These are phyloP conservation scores for Fragilaria radians DNA, from an alignment of 108 stramenopile species.

Conservation along the genomic window DNA sequence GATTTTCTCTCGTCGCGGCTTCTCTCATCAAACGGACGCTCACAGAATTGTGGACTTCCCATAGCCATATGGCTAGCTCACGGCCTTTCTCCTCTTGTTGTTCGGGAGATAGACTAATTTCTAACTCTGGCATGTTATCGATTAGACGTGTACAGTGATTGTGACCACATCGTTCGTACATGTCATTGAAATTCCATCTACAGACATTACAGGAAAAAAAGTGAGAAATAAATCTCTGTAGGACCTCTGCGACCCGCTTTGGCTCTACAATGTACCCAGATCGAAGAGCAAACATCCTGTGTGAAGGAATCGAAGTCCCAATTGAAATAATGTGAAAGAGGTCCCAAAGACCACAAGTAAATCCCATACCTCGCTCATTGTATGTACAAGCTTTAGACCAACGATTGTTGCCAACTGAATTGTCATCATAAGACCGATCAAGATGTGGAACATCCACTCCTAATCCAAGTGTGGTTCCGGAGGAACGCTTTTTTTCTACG, in stretches of 20 bases:
- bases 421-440: not conserved
- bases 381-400: conserved; percentile 36
- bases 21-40: conserved; percentile 30
- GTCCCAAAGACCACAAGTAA: conserved; percentile 40
- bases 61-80: conserved; percentile 17
- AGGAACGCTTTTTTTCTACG: conserved; percentile 7
- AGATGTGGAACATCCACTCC: not conserved
- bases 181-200: conserved; percentile 10
- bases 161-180: conserved; percentile 29
- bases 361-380: conserved; percentile 21
- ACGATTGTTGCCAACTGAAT: conserved; percentile 8
- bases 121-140: conserved; percentile 6
- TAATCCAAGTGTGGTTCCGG: conserved; percentile 6
- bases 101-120: not conserved
- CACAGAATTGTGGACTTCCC: conserved; percentile 26
- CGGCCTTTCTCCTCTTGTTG: not conserved
- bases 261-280: conserved; percentile 26
- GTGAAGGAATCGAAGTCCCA: conserved; percentile 17
- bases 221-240: conserved; percentile 21
- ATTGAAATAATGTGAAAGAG: conserved; percentile 36
- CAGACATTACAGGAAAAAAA: conserved; percentile 32
- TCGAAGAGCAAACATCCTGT: conserved; percentile 27
- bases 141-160: conserved; percentile 27
- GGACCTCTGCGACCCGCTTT: conserved; percentile 20
- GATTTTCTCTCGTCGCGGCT: conserved; percentile 19